Evolutionary conservation across 108 stramenopile species (phyloP).

Genomic region (Pseudonitzschia multiseries): DNA sequence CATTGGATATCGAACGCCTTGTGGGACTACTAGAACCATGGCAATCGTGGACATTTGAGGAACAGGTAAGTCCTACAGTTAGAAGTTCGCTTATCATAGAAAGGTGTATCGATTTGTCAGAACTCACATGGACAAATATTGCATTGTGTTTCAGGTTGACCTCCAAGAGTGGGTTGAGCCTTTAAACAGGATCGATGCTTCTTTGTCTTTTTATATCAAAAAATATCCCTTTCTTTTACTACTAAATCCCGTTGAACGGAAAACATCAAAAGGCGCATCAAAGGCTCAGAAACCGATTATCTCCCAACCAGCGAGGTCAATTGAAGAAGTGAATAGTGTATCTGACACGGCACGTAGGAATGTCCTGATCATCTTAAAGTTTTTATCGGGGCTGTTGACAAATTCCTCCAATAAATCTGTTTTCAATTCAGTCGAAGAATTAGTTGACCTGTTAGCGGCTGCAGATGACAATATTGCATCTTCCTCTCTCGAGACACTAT

Average conservation of each 20-base stretch:
- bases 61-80: slow-evolving; percentile 67
- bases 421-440: slow-evolving; percentile 77
- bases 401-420: slow-evolving; percentile 83
- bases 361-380: slow-evolving; percentile 60
- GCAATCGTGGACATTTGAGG: slow-evolving; percentile 72
- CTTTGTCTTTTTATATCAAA: slow-evolving; percentile 54
- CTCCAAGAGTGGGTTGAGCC: slow-evolving; percentile 82
- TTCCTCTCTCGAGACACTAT: slow-evolving; percentile 57
- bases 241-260: slow-evolving; percentile 44
- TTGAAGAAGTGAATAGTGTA: slow-evolving; percentile 45
- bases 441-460: slow-evolving; percentile 76
- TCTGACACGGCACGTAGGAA: slow-evolving; percentile 35
- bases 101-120: neutral
- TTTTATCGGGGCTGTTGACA: slow-evolving; percentile 62
- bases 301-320: slow-evolving; percentile 36
- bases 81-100: neutral
- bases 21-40: slow-evolving; percentile 50
- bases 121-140: neutral
- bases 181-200: slow-evolving; percentile 79
- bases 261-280: slow-evolving; percentile 19
- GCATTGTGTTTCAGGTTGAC: slow-evolving; percentile 55
- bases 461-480: slow-evolving; percentile 63
- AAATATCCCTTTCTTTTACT: slow-evolving; percentile 61
- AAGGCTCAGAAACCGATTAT: slow-evolving; percentile 1
- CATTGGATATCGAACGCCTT: slow-evolving; percentile 54